A percentile compares a stretch with the other conserved stretches of the same genome.
phyloP scores from a whole-genome alignment of 192 early-diverging fungal genomes.

The Backusella australiensis region DNA sequence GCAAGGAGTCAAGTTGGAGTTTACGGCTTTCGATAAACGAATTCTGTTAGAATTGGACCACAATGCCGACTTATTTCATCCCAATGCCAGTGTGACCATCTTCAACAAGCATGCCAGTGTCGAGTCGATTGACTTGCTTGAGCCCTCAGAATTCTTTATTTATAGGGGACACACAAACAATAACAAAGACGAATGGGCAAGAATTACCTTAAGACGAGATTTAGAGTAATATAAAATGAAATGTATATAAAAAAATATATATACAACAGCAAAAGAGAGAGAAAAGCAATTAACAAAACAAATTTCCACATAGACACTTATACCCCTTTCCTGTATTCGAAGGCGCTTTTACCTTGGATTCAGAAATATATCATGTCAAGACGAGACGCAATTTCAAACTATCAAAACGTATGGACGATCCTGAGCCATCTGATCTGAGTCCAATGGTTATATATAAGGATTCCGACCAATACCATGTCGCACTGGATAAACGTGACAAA shows the following conservation, averaged over 20 bases:
- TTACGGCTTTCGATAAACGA: slow-evolving; percentile 59
- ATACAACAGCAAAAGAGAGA: background rate
- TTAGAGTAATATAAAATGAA: slow-evolving; percentile 21
- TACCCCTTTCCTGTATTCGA: slow-evolving; percentile 48
- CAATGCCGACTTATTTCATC: slow-evolving; percentile 68
- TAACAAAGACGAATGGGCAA: slow-evolving; percentile 45
- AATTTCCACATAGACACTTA: background rate
- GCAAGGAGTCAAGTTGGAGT: background rate
- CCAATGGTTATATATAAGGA: slow-evolving; percentile 30
- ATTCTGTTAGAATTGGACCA: slow-evolving; percentile 64
- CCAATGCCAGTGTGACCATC: slow-evolving; percentile 47
- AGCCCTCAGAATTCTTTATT: slow-evolving; percentile 27
- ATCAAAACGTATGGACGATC: slow-evolving; percentile 53
- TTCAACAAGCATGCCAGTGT: slow-evolving; percentile 14
- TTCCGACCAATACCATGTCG: slow-evolving; percentile 22
- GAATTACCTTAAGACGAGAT: slow-evolving; percentile 45
- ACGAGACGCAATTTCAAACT: slow-evolving; percentile 48
- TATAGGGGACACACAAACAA: slow-evolving; percentile 53
- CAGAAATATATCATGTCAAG: slow-evolving; percentile 61
- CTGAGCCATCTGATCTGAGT: slow-evolving; percentile 25
- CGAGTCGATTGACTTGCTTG: slow-evolving; percentile 34
- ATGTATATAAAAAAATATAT: slow-evolving; percentile 19
- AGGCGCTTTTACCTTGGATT: slow-evolving; percentile 54
- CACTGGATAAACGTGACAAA: background rate
- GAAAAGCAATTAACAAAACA: background rate